A percentile compares a stretch with the other conserved stretches of the same genome.
phyloP scores from a whole-genome alignment of 2,329 filamentous ascomycete species.

The Alternaria alternata region DNA sequence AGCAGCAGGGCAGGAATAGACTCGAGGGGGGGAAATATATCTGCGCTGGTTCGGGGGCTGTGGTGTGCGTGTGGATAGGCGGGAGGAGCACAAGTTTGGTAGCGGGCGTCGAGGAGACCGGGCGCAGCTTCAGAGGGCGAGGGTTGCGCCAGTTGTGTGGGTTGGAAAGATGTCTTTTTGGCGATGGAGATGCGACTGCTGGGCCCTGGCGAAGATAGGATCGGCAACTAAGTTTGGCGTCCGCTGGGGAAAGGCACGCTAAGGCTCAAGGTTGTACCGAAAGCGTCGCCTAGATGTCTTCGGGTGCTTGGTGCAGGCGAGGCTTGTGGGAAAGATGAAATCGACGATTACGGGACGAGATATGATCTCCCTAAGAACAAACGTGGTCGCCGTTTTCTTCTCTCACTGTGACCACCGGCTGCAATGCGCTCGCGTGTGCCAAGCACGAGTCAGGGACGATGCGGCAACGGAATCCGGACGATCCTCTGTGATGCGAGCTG shows the following conservation, averaged over 20 bases:
- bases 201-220: conserved; percentile 25
- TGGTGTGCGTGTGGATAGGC: conserved; percentile 1
- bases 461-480: conserved; percentile 26
- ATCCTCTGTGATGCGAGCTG: conserved; percentile 26
- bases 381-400: neutral
- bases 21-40: conserved; percentile 5
- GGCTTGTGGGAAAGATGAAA: neutral
- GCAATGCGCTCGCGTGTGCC: conserved; percentile 29
- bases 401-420: conserved; percentile 8
- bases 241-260: conserved; percentile 28
- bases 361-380: conserved; percentile 8
- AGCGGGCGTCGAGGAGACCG: conserved; percentile 7
- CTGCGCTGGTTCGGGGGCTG: neutral
- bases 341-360: neutral
- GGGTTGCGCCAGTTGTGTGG: conserved; percentile 14
- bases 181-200: conserved; percentile 16
- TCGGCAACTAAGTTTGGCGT: conserved; percentile 33
- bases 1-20: conserved; percentile 8
- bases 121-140: conserved; percentile 5
- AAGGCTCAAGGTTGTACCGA: conserved; percentile 13
- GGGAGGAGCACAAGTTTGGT: conserved; percentile 6
- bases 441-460: conserved; percentile 32
- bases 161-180: conserved; percentile 19
- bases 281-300: conserved; percentile 9
- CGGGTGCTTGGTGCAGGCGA: conserved; percentile 10